A percentile compares a stretch with the other conserved stretches of the same genome.
Evolutionary conservation across 208 protist species (phyloP).

Genomic region (Naegleria lovaniensis): DNA sequence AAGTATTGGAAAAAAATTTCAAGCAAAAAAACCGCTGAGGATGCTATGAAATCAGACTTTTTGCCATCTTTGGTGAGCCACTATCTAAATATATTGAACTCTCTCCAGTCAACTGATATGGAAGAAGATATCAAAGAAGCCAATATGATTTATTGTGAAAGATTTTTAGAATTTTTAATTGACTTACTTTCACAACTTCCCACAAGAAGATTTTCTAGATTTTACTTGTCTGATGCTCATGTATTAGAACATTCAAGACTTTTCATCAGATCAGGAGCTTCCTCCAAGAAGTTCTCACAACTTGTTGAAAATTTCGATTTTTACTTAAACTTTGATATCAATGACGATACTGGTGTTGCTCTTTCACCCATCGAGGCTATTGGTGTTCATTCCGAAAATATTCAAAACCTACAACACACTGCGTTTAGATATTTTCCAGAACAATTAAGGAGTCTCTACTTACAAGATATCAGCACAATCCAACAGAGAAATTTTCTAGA

Average conservation of each 20-base stretch:
- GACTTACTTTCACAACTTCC: conserved; percentile 66
- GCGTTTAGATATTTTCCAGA: background rate
- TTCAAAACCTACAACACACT: conserved; percentile 25
- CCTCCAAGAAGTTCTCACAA: conserved; percentile 11
- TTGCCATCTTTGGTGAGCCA: background rate
- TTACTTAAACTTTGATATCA: conserved; percentile 64
- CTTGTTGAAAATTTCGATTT: conserved; percentile 40
- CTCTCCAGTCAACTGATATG: background rate
- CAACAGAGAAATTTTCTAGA: background rate
- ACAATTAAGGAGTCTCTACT: background rate
- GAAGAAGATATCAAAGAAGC: background rate
- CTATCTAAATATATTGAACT: background rate
- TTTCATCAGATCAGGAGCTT: background rate
- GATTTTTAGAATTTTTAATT: conserved; percentile 69
- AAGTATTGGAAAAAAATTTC: conserved; percentile 6
- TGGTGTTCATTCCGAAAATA: conserved; percentile 31
- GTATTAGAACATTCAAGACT: conserved; percentile 44
- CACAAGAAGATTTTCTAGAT: conserved; percentile 69
- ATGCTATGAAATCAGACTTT: background rate
- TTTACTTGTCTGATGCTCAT: conserved; percentile 57
- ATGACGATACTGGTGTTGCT: conserved; percentile 60
- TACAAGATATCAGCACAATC: background rate
- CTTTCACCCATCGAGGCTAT: conserved; percentile 45
- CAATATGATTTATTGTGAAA: conserved; percentile 30
- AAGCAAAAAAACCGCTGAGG: background rate